Conservation (phyloP, 306 rosid species). For the Luffa aegyptiaca region DNA sequence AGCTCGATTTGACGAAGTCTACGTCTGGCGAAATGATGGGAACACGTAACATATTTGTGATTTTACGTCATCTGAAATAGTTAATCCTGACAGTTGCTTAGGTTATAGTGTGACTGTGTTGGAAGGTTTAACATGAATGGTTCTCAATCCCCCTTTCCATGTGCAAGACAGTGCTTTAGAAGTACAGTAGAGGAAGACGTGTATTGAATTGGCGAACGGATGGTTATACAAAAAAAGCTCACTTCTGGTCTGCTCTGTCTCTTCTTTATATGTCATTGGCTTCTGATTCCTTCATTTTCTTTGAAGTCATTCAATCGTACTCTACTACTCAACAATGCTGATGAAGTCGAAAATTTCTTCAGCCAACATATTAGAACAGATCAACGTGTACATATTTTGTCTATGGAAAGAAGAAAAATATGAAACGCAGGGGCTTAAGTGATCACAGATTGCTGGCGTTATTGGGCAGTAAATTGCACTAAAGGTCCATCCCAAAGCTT, state of each 20-base stretch:
- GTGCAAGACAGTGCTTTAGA: neutral
- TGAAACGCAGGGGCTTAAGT: no score
- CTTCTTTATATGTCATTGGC: neutral
- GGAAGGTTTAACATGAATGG: neutral
- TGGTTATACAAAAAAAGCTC: neutral
- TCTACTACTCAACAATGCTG: neutral
- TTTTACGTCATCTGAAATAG: neutral
- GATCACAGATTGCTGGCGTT: neutral
- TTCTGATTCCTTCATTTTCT: neutral
- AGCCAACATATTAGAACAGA: neutral
- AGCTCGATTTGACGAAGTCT: neutral
- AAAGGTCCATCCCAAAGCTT: no score
- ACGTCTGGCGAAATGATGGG: neutral
- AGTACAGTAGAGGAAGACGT: neutral
- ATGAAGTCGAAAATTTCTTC: neutral
- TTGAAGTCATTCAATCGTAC: neutral
- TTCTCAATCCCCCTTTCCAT: neutral
- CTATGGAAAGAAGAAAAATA: neutral
- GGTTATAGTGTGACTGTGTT: neutral
- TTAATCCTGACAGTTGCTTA: conserved; percentile 1
- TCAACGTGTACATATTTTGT: neutral
- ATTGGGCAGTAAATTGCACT: no score
- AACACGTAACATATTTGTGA: neutral
- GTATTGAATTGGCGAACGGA: neutral
- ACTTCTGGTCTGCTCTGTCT: neutral